phyloP scores from a whole-genome alignment of 108 stramenopile species.

The Epipyxis sp. region DNA sequence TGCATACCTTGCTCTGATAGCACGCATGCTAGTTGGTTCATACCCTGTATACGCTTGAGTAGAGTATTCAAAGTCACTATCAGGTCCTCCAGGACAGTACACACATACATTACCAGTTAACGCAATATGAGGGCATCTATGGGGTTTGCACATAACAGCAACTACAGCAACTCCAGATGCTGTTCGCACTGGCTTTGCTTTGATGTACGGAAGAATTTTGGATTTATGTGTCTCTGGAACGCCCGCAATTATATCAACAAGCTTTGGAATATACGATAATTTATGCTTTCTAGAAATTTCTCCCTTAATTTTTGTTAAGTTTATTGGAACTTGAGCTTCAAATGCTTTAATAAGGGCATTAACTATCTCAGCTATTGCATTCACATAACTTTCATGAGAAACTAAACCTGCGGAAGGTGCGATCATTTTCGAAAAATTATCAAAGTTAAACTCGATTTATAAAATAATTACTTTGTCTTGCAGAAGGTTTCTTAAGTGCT shows the following conservation, averaged over 20 bases:
- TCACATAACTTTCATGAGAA: slow-evolving; percentile 18
- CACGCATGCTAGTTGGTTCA: slow-evolving; percentile 89
- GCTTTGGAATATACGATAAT: slow-evolving; percentile 73
- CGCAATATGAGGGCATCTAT: slow-evolving; percentile 91
- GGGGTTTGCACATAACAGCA: slow-evolving; percentile 92
- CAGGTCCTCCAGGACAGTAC: slow-evolving; percentile 93
- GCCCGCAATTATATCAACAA: slow-evolving; percentile 81
- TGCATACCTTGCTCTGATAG: slow-evolving; percentile 84
- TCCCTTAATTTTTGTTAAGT: slow-evolving; percentile 77
- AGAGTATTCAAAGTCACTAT: slow-evolving; percentile 89
- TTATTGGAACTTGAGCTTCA: slow-evolving; percentile 67
- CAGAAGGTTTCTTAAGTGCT: no score
- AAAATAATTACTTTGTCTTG: no score
- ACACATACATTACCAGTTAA: slow-evolving; percentile 90
- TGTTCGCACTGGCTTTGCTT: slow-evolving; percentile 86
- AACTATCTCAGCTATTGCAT: slow-evolving; percentile 72
- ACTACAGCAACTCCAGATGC: slow-evolving; percentile 88
- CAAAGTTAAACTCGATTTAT: no score
- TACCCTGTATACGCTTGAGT: slow-evolving; percentile 95
- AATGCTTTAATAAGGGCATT: slow-evolving; percentile 74
- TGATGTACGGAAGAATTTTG: slow-evolving; percentile 73
- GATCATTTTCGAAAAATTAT: no score
- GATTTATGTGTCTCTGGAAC: slow-evolving; percentile 71
- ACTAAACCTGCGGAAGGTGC: neutral
- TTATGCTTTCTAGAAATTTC: slow-evolving; percentile 70